These are phyloP conservation scores for Cynara cardunculus DNA, from an alignment of 129 eudicot species.

Conservation along the genomic window DNA sequence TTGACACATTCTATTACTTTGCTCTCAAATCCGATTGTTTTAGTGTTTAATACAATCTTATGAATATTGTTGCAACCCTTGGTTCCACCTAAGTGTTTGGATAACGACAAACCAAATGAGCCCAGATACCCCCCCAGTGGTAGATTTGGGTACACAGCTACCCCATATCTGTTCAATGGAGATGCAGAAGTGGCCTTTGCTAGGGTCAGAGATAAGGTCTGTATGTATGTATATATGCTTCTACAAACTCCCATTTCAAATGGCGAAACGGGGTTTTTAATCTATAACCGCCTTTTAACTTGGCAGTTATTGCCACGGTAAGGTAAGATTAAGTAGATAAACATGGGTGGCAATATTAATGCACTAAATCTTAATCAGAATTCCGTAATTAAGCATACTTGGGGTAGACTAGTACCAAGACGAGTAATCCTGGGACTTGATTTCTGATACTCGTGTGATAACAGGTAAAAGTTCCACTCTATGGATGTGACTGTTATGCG, in stretches of 20 bases:
- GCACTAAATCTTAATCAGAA: too few relatives aligned
- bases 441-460: neutral
- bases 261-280: too few relatives aligned
- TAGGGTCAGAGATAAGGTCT: conserved; percentile 80
- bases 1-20: too few relatives aligned
- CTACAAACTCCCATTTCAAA: neutral
- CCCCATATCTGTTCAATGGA: conserved; percentile 82
- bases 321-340: neutral
- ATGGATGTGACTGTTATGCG: conserved; percentile 96
- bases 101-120: too few relatives aligned
- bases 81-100: neutral
- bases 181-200: conserved; percentile 74
- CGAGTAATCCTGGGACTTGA: too few relatives aligned
- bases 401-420: too few relatives aligned
- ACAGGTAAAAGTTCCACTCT: conserved; percentile 88
- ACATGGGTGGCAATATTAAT: too few relatives aligned
- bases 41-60: neutral
- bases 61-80: neutral
- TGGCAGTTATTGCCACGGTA: neutral
- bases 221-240: conserved; percentile 12
- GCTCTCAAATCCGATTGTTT: neutral
- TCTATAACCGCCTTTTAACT: neutral
- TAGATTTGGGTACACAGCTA: conserved; percentile 85
- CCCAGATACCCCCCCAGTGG: neutral
- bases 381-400: too few relatives aligned